These are phyloP conservation scores for Papiliotrema fonsecae DNA, from an alignment of 1,284 basidiomycete genomes.

Conservation along the genomic window DNA sequence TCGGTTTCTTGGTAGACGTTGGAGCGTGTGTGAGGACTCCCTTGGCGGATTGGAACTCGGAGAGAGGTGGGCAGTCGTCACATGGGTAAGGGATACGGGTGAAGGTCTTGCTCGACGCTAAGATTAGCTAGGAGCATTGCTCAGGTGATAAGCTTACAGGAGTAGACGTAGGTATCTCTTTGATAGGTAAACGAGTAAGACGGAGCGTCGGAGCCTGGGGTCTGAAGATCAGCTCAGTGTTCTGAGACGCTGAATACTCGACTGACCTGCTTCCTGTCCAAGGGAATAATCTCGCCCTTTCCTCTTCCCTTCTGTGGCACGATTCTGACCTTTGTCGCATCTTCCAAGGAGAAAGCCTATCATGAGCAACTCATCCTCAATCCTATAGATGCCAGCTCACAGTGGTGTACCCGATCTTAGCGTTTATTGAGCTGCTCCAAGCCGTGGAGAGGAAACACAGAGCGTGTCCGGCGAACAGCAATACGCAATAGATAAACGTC, in stretches of 20 bases:
- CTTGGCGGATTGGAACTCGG: slow-evolving; percentile 59
- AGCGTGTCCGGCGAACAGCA: slow-evolving; percentile 80
- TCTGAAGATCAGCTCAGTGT: slow-evolving; percentile 6
- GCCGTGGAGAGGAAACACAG: slow-evolving; percentile 86
- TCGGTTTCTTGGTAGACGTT: slow-evolving; percentile 34
- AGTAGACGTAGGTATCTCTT: slow-evolving; percentile 84
- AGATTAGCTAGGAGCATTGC: slow-evolving; percentile 1
- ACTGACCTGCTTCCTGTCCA: slow-evolving; percentile 60
- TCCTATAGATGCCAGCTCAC: slow-evolving; percentile 19
- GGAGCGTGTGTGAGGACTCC: slow-evolving; percentile 48
- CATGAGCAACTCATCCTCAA: slow-evolving; percentile 2
- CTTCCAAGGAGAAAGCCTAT: slow-evolving; percentile 62
- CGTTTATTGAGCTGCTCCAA: slow-evolving; percentile 79
- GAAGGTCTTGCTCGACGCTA: slow-evolving; percentile 61
- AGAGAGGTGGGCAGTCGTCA: slow-evolving; percentile 65
- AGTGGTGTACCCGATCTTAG: slow-evolving; percentile 63
- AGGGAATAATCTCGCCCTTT: slow-evolving; percentile 79
- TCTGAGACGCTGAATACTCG: background rate
- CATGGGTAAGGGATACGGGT: slow-evolving; percentile 84
- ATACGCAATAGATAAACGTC: slow-evolving; percentile 89
- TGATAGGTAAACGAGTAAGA: slow-evolving; percentile 91
- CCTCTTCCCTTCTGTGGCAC: slow-evolving; percentile 82
- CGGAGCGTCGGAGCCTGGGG: slow-evolving; percentile 50
- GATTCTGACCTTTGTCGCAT: slow-evolving; percentile 77
- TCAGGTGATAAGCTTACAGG: slow-evolving; percentile 33